These are phyloP conservation scores for Pseudogymnoascus sp. DNA, from an alignment of 2,329 filamentous ascomycete species.

Conservation along the genomic window DNA sequence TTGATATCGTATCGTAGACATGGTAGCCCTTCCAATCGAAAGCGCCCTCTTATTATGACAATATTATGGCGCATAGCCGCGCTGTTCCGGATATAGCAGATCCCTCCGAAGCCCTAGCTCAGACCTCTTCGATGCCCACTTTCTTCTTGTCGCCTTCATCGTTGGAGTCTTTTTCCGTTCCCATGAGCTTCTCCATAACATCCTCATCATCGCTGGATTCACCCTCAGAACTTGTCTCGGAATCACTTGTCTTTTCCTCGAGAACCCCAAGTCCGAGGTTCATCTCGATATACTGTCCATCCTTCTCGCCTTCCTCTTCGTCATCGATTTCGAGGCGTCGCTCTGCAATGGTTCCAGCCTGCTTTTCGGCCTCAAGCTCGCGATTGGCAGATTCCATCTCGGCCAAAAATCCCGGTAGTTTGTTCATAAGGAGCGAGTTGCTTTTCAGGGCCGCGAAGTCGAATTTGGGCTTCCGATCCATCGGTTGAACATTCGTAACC, in stretches of 20 bases:
- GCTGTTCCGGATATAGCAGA: not conserved
- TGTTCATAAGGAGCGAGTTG: constrained; percentile 2
- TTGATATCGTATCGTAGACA: not conserved
- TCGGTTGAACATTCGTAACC: constrained; percentile 19
- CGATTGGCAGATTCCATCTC: constrained; percentile 20
- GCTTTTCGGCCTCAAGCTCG: constrained; percentile 15
- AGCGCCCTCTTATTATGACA: not conserved
- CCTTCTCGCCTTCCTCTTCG: constrained; percentile 1
- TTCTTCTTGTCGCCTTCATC: constrained; percentile 4
- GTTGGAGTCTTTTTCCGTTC: not conserved
- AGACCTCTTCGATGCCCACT: not conserved
- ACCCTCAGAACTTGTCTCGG: constrained; percentile 7
- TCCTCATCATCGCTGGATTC: constrained; percentile 8
- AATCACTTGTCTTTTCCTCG: constrained; percentile 16
- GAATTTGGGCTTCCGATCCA: constrained; percentile 17
- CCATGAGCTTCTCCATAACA: constrained; percentile 11
- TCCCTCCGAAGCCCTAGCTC: not conserved
- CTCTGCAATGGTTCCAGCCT: constrained; percentile 12
- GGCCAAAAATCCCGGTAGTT: constrained; percentile 17
- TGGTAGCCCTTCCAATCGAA: not conserved
- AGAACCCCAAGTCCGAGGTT: constrained; percentile 19
- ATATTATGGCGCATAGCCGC: not conserved
- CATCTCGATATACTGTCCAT: constrained; percentile 16
- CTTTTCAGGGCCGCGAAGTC: constrained; percentile 10
- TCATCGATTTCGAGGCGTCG: constrained; percentile 11